Evolutionary conservation across 2,329 filamentous ascomycete species (phyloP).

Genomic region (Lachnellula hyalina): DNA sequence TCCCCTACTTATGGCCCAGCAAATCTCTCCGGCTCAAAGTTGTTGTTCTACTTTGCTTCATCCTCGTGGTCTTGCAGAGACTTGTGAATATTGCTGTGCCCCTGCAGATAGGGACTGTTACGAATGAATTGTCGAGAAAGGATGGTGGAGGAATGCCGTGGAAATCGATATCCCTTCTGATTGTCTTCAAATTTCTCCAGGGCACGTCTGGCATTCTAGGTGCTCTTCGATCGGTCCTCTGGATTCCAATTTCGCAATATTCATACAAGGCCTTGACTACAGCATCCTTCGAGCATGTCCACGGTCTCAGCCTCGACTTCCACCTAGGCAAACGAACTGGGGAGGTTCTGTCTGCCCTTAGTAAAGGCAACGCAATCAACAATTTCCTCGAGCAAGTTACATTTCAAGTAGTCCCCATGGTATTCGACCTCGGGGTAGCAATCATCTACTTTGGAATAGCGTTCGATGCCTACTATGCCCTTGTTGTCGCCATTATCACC

Average conservation of each 20-base stretch:
- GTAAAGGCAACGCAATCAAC: slow-evolving; percentile 95
- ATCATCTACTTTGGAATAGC: slow-evolving; percentile 72
- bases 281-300: slow-evolving; percentile 94
- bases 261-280: slow-evolving; percentile 92
- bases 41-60: slow-evolving; percentile 75
- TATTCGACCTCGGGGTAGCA: slow-evolving; percentile 81
- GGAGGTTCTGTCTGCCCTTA: slow-evolving; percentile 89
- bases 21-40: slow-evolving; percentile 59
- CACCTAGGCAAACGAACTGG: slow-evolving; percentile 95
- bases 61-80: slow-evolving; percentile 74
- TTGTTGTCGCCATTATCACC: slow-evolving; percentile 83
- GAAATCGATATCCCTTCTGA: slow-evolving; percentile 69
- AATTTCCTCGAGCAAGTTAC: slow-evolving; percentile 94
- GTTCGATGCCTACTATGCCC: slow-evolving; percentile 85
- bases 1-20: slow-evolving; percentile 79
- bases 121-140: slow-evolving; percentile 61
- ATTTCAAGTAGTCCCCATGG: slow-evolving; percentile 92
- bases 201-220: slow-evolving; percentile 84
- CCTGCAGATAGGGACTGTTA: slow-evolving; percentile 72
- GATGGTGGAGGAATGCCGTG: slow-evolving; percentile 58
- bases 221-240: slow-evolving; percentile 74
- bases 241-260: slow-evolving; percentile 96
- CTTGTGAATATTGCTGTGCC: slow-evolving; percentile 84
- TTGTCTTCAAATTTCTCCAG: slow-evolving; percentile 75
- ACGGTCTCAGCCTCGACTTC: slow-evolving; percentile 91